Conservation (phyloP, 345 rosid genomes). For the Nephelium lappaceum region DNA sequence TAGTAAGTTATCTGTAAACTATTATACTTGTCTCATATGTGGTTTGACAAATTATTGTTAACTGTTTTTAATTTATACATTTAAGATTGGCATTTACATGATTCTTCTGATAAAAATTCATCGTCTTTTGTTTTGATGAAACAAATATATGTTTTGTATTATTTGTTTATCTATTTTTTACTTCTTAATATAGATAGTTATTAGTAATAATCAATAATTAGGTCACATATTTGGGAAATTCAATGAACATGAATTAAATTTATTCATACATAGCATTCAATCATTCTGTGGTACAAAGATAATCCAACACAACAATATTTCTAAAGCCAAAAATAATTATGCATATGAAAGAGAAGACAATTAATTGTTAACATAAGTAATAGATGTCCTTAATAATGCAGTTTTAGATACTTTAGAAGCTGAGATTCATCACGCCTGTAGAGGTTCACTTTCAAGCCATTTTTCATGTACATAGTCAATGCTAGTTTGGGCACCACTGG, state of each 20-base stretch:
- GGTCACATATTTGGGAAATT: too few species aligned
- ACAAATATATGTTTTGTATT: too few species aligned
- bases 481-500: conserved; percentile 72
- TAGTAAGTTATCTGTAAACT: too few species aligned
- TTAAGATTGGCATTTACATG: too few species aligned
- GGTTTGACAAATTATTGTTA: too few species aligned
- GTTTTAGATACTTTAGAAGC: conserved; percentile 28
- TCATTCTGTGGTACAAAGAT: not conserved
- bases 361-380: not conserved
- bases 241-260: not conserved
- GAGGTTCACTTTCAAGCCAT: conserved; percentile 60
- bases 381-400: not conserved
- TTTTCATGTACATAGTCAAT: conserved; percentile 93
- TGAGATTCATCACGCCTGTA: conserved; percentile 38
- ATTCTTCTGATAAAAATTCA: too few species aligned
- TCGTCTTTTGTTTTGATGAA: too few species aligned
- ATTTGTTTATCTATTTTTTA: too few species aligned
- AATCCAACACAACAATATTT: conserved; percentile 10
- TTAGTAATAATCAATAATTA: too few species aligned
- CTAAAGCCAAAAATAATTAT: not conserved
- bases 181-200: too few species aligned
- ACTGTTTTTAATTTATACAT: too few species aligned
- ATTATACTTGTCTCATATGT: too few species aligned
- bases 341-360: not conserved
- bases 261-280: not conserved